Evolutionary conservation across 2,329 filamentous ascomycete species (phyloP).

Genomic region (Cephalotrichum gorgonifer): DNA sequence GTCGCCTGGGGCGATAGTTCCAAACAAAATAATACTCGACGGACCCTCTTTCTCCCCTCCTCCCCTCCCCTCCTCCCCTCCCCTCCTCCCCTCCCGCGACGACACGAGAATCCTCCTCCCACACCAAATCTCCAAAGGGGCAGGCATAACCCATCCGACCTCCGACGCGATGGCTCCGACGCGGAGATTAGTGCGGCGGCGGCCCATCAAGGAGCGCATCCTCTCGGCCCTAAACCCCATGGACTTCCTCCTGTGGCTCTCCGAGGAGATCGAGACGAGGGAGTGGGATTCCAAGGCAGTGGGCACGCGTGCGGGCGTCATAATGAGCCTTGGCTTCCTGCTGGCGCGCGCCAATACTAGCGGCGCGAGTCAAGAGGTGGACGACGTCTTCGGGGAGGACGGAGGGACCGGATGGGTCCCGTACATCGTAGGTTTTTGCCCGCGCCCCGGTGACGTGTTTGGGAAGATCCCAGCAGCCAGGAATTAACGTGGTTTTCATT

Average conservation of each 20-base stretch:
- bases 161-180: constrained; percentile 1
- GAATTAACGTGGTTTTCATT: background rate
- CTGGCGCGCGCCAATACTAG: constrained; percentile 71
- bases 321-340: constrained; percentile 69
- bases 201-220: constrained; percentile 71
- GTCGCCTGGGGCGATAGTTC: background rate
- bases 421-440: constrained; percentile 35
- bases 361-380: constrained; percentile 34
- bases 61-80: too few species aligned
- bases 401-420: constrained; percentile 54
- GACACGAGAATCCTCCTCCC: background rate
- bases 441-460: background rate
- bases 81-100: too few species aligned
- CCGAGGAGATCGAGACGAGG: constrained; percentile 83
- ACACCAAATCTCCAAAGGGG: background rate
- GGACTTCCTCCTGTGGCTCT: constrained; percentile 84
- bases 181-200: constrained; percentile 73
- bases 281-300: constrained; percentile 81
- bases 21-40: too few species aligned
- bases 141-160: background rate
- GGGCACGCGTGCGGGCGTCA: constrained; percentile 65
- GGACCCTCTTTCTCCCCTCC: background rate
- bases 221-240: constrained; percentile 72
- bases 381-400: constrained; percentile 79
- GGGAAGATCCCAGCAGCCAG: too few species aligned